Evolutionary conservation across 2,329 filamentous ascomycete genomes (phyloP), one percentile per base, ranked within the genome.

Genomic region (Fusarium nisikadoi): DNA sequence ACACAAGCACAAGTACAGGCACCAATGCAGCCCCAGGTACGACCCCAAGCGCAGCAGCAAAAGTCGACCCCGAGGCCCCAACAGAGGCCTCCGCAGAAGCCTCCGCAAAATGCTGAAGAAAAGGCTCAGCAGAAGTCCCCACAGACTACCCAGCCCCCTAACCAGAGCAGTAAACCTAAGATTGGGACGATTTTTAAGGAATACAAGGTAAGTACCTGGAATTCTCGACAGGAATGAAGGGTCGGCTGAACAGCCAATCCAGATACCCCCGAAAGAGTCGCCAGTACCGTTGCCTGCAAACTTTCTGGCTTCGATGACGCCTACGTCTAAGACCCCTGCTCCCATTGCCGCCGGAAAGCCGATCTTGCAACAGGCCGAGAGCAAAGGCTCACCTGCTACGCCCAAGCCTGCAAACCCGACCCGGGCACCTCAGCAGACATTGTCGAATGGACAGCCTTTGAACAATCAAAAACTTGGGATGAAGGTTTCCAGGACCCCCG

Each of bases 281-380:
- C 84, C 83, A 6, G 83, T 85, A 9, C 84, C 84, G 16, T 71
- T 85, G 14, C 84, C 84, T 3, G 81, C 83, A 9, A 83, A 84
- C 59, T 84, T 83, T 56, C 71, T 84, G 52, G 82, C 83, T n/a
- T 81, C 82, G 13, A 83, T 84, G 75, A 79, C 75, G 54, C 80
- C 81, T 14, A 62, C 78, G 13, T 65, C 79, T 5, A 68, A 65
- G 27, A 65, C 74, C 12, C 45, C 76, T 17, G 49, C 72, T 19
- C 46, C 75, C 10, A 47, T 75, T 17, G 54, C 66, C 35, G 35
- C 71, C 7, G 71, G 70, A n/a, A 69, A 57, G 29, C 52, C 64
- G 39, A 59, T 67, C 20, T 65, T 67, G 38, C 75, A 60, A 35
- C 62, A 65, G 13, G n/a, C 49, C 23, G 46, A 63, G 25, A 60